phyloP scores from a whole-genome alignment of 495 filamentous ascomycete genomes.

The Hypoxylon lienhwacheense region DNA sequence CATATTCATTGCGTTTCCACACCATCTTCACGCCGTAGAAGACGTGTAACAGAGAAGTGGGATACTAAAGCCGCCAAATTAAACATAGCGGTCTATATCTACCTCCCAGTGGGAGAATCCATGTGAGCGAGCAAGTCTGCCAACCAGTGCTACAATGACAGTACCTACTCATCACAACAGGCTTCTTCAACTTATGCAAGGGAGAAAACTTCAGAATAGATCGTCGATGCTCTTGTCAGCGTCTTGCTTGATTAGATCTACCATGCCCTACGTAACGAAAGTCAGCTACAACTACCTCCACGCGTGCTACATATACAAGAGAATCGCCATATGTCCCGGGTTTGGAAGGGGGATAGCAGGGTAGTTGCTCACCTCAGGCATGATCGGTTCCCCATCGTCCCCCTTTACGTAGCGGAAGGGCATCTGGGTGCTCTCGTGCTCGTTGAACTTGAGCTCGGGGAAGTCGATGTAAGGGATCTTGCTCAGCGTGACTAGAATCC shows the following conservation, averaged over 20 bases:
- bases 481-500: slow-evolving; percentile 67
- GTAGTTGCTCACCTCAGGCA: slow-evolving; percentile 71
- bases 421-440: slow-evolving; percentile 94
- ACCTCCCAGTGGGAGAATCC: too few relatives aligned
- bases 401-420: slow-evolving; percentile 92
- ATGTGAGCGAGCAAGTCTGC: too few relatives aligned
- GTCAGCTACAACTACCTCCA: not conserved
- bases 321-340: not conserved
- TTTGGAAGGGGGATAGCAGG: not conserved
- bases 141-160: too few relatives aligned
- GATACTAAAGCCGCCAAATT: too few relatives aligned
- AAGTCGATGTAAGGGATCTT: slow-evolving; percentile 80
- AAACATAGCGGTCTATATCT: too few relatives aligned
- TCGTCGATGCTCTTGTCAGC: slow-evolving; percentile 89
- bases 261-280: slow-evolving; percentile 70
- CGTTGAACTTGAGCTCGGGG: slow-evolving; percentile 84
- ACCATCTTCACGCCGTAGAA: too few relatives aligned
- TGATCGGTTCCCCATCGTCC: slow-evolving; percentile 73
- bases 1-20: too few relatives aligned
- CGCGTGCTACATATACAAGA: not conserved
- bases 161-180: not conserved
- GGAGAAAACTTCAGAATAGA: slow-evolving; percentile 61
- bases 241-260: slow-evolving; percentile 90
- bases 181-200: not conserved
- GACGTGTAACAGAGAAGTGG: too few relatives aligned